Evolutionary conservation across 768 basidiomycete genomes (phyloP).

Genomic region (Suillus clintonianus): DNA sequence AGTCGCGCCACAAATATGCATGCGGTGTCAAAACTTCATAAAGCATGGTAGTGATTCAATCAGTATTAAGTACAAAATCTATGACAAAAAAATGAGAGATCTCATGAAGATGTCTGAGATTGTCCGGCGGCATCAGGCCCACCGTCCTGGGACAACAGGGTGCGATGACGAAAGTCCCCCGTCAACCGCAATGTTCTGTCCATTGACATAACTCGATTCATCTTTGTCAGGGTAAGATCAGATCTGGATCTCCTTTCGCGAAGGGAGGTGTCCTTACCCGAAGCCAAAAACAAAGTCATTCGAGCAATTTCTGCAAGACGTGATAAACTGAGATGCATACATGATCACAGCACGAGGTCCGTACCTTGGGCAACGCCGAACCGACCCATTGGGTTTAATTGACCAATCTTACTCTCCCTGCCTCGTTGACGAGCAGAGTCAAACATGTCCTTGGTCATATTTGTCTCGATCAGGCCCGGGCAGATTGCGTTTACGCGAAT

Average conservation of each 20-base stretch:
- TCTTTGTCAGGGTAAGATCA: slow-evolving; percentile 44
- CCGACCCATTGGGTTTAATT: slow-evolving; percentile 78
- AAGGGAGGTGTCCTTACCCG: slow-evolving; percentile 51
- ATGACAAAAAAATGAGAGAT: not conserved
- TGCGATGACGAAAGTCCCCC: slow-evolving; percentile 82
- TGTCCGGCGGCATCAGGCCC: slow-evolving; percentile 43
- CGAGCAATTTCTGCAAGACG: slow-evolving; percentile 75
- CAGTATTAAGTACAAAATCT: slow-evolving; percentile 2
- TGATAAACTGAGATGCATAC: slow-evolving; percentile 13
- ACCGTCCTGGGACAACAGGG: slow-evolving; percentile 77
- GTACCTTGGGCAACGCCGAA: slow-evolving; percentile 81
- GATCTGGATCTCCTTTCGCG: slow-evolving; percentile 6
- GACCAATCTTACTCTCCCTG: slow-evolving; percentile 73
- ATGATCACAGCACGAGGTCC: slow-evolving; percentile 16
- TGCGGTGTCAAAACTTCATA: not conserved
- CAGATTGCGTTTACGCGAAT: slow-evolving; percentile 90
- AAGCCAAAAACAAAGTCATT: slow-evolving; percentile 82
- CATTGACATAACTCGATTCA: slow-evolving; percentile 91
- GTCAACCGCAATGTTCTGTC: slow-evolving; percentile 83
- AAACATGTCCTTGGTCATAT: slow-evolving; percentile 83
- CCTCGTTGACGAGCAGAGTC: slow-evolving; percentile 76
- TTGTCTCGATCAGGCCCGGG: slow-evolving; percentile 92
- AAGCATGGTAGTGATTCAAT: not conserved
- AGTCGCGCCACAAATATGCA: slow-evolving; percentile 11
- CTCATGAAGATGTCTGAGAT: not conserved